phyloP scores from a whole-genome alignment of 148 eudicot species.

The Rhododendron ferrugineum region DNA sequence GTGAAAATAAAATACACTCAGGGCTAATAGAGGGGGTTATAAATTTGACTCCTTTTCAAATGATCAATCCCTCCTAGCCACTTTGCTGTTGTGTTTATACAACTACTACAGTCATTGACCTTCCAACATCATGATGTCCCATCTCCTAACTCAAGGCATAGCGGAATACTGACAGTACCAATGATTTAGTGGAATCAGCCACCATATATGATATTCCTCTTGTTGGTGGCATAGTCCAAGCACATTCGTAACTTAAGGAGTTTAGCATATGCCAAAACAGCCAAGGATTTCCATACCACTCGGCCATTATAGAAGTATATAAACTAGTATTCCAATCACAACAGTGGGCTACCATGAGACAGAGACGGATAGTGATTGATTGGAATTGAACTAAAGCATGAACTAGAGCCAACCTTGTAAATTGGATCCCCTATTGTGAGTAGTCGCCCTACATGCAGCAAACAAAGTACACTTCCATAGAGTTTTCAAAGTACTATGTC shows the following conservation, averaged over 20 bases:
- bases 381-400: background rate
- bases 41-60: background rate
- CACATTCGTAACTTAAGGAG: background rate
- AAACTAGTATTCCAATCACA: background rate
- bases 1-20: background rate
- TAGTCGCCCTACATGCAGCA: background rate
- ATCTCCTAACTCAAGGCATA: background rate
- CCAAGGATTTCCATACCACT: background rate
- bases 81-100: background rate
- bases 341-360: background rate
- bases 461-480: background rate
- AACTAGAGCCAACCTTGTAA: background rate
- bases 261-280: background rate
- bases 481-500: background rate
- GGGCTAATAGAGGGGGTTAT: background rate
- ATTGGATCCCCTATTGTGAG: background rate
- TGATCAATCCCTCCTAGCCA: background rate
- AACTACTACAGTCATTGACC: background rate
- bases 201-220: background rate
- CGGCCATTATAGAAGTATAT: background rate
- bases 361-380: background rate
- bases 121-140: background rate
- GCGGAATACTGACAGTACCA: background rate
- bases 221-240: background rate
- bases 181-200: background rate